These are phyloP conservation scores for Phytomonas sp. DNA, from an alignment of 208 protist genomes.

Conservation along the genomic window DNA sequence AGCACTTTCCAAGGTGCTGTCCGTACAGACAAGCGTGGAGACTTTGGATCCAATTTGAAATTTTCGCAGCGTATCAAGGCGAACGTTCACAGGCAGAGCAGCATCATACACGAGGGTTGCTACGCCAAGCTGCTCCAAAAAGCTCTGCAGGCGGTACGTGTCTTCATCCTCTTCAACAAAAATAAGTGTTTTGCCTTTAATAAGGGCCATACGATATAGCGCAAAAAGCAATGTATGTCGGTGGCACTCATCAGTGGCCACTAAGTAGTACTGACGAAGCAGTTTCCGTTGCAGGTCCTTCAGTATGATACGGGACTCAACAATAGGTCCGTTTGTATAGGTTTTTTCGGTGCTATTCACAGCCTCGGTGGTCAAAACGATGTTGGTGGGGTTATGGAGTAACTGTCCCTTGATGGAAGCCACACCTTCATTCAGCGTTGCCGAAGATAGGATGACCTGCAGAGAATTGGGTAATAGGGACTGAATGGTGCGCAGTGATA, in stretches of 20 bases:
- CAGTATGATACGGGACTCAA: constrained; percentile 63
- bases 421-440: constrained; percentile 91
- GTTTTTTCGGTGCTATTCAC: constrained; percentile 19
- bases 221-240: constrained; percentile 93
- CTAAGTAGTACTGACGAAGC: constrained; percentile 82
- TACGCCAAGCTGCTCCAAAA: constrained; percentile 93
- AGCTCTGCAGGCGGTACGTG: constrained; percentile 94
- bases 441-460: constrained; percentile 93
- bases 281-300: constrained; percentile 37
- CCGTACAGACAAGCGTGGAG: constrained; percentile 95
- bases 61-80: constrained; percentile 89
- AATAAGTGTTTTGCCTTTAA: constrained; percentile 93
- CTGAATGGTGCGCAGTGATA: constrained; percentile 83
- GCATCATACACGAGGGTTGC: constrained; percentile 91
- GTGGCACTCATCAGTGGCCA: constrained; percentile 86
- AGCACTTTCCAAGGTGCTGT: constrained; percentile 82
- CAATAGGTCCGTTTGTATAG: constrained; percentile 23
- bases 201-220: constrained; percentile 88
- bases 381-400: constrained; percentile 88
- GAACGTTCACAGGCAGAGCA: constrained; percentile 93
- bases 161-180: constrained; percentile 93
- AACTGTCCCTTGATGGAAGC: constrained; percentile 90
- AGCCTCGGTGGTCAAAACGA: constrained; percentile 81
- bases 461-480: constrained; percentile 75
- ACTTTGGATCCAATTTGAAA: constrained; percentile 92